phyloP scores from a whole-genome alignment of 768 basidiomycete genomes.

The Naganishia vaughanmartiniae region DNA sequence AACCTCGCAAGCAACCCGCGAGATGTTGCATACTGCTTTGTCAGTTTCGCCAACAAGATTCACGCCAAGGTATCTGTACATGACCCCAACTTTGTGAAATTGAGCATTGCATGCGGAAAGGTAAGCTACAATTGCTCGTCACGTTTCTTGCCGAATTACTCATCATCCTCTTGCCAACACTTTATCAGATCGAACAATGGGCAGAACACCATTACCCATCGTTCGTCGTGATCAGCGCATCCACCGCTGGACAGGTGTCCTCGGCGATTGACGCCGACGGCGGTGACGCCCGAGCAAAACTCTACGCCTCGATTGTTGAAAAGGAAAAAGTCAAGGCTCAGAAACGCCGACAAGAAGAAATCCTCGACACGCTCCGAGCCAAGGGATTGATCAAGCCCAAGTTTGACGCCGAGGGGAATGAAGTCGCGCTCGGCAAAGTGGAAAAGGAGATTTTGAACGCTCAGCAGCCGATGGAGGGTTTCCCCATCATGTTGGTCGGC shows the following conservation, averaged over 20 bases:
- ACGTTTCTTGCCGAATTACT: slow-evolving; percentile 39
- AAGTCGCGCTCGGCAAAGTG: neutral
- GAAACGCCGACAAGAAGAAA: slow-evolving; percentile 34
- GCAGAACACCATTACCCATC: slow-evolving; percentile 89
- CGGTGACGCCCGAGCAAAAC: slow-evolving; percentile 51
- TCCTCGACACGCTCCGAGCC: slow-evolving; percentile 56
- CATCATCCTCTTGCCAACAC: slow-evolving; percentile 5
- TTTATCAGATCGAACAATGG: slow-evolving; percentile 79
- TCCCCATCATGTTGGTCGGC: slow-evolving; percentile 3
- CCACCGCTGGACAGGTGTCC: slow-evolving; percentile 27
- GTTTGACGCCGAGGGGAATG: slow-evolving; percentile 21
- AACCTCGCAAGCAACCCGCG: slow-evolving; percentile 87
- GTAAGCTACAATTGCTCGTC: slow-evolving; percentile 52
- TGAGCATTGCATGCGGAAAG: slow-evolving; percentile 81
- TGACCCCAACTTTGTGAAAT: slow-evolving; percentile 80
- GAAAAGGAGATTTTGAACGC: slow-evolving; percentile 12
- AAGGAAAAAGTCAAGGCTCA: slow-evolving; percentile 37
- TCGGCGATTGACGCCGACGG: slow-evolving; percentile 49
- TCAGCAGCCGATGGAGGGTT: slow-evolving; percentile 2
- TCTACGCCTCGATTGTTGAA: slow-evolving; percentile 45
- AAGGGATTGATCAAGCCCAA: slow-evolving; percentile 46
- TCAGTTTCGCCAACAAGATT: slow-evolving; percentile 73
- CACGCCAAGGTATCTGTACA: slow-evolving; percentile 73
- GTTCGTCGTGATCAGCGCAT: slow-evolving; percentile 60
- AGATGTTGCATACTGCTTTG: slow-evolving; percentile 85